Percentiles rank a stretch among this genome's conserved stretches.
phyloP scores from a whole-genome alignment of 352 stramenopile species.

The Phytopythium kandeliae region DNA sequence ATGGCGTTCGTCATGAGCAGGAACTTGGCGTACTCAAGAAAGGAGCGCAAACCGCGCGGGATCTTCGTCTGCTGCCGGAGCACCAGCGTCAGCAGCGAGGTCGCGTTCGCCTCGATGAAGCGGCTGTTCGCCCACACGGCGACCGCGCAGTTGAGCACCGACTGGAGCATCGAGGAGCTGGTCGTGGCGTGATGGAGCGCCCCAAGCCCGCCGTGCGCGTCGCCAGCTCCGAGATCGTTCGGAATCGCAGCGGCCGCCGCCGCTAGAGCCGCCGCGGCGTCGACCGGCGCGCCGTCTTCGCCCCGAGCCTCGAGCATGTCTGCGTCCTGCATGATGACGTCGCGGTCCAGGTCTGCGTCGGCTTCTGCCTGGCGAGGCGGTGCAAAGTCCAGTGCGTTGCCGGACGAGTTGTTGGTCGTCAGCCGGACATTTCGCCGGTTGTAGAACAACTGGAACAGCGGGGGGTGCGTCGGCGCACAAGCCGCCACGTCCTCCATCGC shows the following conservation, averaged over 20 bases:
- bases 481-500: background rate
- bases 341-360: slow-evolving; percentile 13
- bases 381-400: slow-evolving; percentile 5
- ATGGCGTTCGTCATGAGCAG: slow-evolving; percentile 30
- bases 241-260: background rate
- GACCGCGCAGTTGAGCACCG: slow-evolving; percentile 35
- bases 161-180: slow-evolving; percentile 21
- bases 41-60: slow-evolving; percentile 35
- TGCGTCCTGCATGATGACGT: slow-evolving; percentile 8
- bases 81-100: slow-evolving; percentile 27
- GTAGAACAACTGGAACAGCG: slow-evolving; percentile 36
- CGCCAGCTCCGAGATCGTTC: slow-evolving; percentile 5
- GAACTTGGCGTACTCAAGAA: slow-evolving; percentile 68
- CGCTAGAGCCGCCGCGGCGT: slow-evolving; percentile 6
- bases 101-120: slow-evolving; percentile 27
- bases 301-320: slow-evolving; percentile 8
- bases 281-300: slow-evolving; percentile 6
- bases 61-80: slow-evolving; percentile 25
- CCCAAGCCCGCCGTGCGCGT: slow-evolving; percentile 13
- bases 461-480: background rate
- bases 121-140: slow-evolving; percentile 32
- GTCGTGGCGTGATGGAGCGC: background rate
- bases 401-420: background rate
- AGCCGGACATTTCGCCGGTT: slow-evolving; percentile 21
- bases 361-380: slow-evolving; percentile 8